Percentiles rank a stretch among this genome's conserved stretches.
These are phyloP conservation scores for Pichia sp. DNA, from an alignment of 1,139 yeast species.

Conservation along the genomic window DNA sequence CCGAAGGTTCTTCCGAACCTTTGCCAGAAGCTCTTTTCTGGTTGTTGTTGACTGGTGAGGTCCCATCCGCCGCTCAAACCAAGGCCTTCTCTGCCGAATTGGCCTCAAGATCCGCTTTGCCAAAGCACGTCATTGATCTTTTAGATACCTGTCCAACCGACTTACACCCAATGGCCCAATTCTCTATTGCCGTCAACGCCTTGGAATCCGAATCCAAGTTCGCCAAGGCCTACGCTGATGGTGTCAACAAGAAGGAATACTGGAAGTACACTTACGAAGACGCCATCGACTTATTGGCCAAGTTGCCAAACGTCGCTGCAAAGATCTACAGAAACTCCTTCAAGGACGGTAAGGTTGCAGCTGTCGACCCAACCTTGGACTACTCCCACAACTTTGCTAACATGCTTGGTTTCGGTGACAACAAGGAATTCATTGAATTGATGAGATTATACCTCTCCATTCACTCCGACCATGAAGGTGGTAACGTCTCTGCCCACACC, in stretches of 20 bases:
- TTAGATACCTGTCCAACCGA: slow-evolving; percentile 79
- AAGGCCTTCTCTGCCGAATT: slow-evolving; percentile 73
- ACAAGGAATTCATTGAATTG: slow-evolving; percentile 79
- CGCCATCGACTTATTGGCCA: slow-evolving; percentile 81
- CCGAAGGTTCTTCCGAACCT: slow-evolving; percentile 80
- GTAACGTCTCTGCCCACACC: slow-evolving; percentile 96
- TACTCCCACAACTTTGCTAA: slow-evolving; percentile 88
- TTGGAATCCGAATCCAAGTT: slow-evolving; percentile 86
- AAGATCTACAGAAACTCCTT: slow-evolving; percentile 89
- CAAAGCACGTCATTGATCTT: slow-evolving; percentile 79
- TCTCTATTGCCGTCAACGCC: slow-evolving; percentile 88
- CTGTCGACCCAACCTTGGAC: slow-evolving; percentile 71
- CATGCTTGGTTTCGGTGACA: slow-evolving; percentile 76
- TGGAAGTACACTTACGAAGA: slow-evolving; percentile 95
- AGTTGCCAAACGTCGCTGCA: slow-evolving; percentile 89
- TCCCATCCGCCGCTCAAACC: slow-evolving; percentile 75
- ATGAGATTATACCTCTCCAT: slow-evolving; percentile 91
- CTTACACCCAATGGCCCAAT: slow-evolving; percentile 97
- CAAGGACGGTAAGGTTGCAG: slow-evolving; percentile 77
- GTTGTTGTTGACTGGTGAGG: slow-evolving; percentile 87
- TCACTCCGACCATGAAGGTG: slow-evolving; percentile 98
- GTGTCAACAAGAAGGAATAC: slow-evolving; percentile 82
- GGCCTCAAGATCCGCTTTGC: slow-evolving; percentile 80
- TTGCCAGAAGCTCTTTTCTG: slow-evolving; percentile 91
- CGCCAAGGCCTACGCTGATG: slow-evolving; percentile 86